phyloP scores from a whole-genome alignment of 2,329 filamentous ascomycete species.

The Aureobasidium sp. region DNA sequence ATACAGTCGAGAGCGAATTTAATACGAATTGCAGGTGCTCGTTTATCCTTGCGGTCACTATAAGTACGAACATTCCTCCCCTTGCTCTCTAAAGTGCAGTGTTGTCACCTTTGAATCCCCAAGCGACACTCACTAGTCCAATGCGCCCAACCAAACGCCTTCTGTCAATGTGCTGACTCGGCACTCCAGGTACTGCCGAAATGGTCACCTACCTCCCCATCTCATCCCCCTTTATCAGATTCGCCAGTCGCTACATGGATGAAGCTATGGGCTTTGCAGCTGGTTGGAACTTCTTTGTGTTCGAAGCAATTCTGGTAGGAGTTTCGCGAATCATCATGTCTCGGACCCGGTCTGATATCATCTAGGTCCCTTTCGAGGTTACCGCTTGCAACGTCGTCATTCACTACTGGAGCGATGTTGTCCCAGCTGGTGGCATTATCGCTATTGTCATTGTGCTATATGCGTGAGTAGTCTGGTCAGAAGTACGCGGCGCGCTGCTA shows the following conservation, averaged over 20 bases:
- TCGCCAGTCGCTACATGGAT: constrained; percentile 66
- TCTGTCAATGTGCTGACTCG: neutral
- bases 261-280: constrained; percentile 56
- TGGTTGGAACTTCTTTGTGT: constrained; percentile 25
- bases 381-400: constrained; percentile 53
- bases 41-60: constrained; percentile 33
- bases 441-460: constrained; percentile 50
- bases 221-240: constrained; percentile 68
- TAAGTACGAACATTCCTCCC: constrained; percentile 26
- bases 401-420: constrained; percentile 43
- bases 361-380: constrained; percentile 22
- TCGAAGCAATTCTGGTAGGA: constrained; percentile 20
- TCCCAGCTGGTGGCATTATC: constrained; percentile 52
- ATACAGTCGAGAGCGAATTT: neutral
- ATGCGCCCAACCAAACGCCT: neutral
- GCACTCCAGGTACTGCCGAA: constrained; percentile 49
- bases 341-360: neutral
- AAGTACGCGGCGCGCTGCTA: neutral
- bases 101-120: neutral
- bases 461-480: constrained; percentile 37
- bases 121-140: neutral
- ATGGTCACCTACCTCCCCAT: constrained; percentile 72
- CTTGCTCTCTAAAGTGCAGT: neutral
- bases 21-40: constrained; percentile 28
- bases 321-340: too few relatives aligned